Percentiles rank a stretch among this genome's conserved stretches.
Evolutionary conservation across 116 monocot genomes (phyloP).

Genomic region (Zostera marina): DNA sequence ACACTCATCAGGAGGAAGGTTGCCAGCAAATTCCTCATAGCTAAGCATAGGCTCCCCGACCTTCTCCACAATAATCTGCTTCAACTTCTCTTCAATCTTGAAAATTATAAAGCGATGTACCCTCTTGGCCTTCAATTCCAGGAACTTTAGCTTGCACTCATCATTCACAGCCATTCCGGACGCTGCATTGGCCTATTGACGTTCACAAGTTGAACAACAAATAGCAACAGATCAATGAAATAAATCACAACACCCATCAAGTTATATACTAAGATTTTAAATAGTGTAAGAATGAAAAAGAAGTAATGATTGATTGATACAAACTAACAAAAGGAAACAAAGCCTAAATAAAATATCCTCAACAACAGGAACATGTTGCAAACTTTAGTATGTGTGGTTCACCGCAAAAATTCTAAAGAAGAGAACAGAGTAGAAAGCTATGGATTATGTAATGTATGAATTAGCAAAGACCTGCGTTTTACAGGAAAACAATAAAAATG

Average conservation of each 20-base stretch:
- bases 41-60: constrained; percentile 32
- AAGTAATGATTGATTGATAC: too few relatives aligned
- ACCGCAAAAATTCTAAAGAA: too few relatives aligned
- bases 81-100: constrained; percentile 56
- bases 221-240: neutral
- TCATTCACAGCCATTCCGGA: constrained; percentile 71
- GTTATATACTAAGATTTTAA: too few relatives aligned
- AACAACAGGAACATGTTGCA: too few relatives aligned
- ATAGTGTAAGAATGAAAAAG: too few relatives aligned
- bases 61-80: constrained; percentile 54
- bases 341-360: too few relatives aligned
- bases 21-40: constrained; percentile 44
- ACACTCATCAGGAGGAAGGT: constrained; percentile 46
- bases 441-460: too few relatives aligned
- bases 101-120: constrained; percentile 39
- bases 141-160: constrained; percentile 59
- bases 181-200: constrained; percentile 42
- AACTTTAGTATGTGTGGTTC: too few relatives aligned
- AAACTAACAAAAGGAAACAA: too few relatives aligned
- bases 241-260: neutral
- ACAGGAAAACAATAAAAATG: too few relatives aligned
- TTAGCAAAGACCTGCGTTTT: too few relatives aligned
- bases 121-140: constrained; percentile 18
- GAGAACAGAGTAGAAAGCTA: too few relatives aligned
- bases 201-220: neutral